These are phyloP conservation scores for Thermothelomyces thermophilus DNA, from an alignment of 2,329 filamentous ascomycete genomes.

Conservation along the genomic window DNA sequence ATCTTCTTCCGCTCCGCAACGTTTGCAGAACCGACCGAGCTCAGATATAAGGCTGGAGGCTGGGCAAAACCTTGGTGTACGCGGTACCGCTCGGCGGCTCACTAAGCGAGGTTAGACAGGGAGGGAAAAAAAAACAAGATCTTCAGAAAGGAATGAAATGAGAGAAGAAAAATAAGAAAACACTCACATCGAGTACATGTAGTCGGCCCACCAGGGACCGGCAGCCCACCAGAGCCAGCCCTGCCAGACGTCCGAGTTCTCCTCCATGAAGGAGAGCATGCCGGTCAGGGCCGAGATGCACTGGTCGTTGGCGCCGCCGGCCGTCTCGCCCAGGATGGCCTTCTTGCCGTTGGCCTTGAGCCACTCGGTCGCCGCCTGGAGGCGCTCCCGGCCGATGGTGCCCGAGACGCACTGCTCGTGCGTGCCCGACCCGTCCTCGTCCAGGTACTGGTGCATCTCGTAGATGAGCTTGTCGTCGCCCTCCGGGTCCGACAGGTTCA, in stretches of 20 bases:
- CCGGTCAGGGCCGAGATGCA: constrained; percentile 46
- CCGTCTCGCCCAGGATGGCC: constrained; percentile 50
- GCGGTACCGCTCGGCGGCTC: too few relatives aligned
- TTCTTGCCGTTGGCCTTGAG: constrained; percentile 48
- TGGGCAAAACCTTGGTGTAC: too few relatives aligned
- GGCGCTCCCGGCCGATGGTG: constrained; percentile 43
- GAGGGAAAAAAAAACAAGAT: too few relatives aligned
- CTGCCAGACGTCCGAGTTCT: constrained; percentile 51
- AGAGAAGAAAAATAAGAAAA: neutral
- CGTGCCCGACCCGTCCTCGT: constrained; percentile 48
- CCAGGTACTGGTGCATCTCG: constrained; percentile 58
- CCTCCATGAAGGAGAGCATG: constrained; percentile 43
- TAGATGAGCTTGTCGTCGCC: constrained; percentile 49
- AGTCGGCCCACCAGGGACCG: constrained; percentile 52
- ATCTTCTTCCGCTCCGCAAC: too few relatives aligned
- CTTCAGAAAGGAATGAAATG: neutral
- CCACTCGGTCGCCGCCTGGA: constrained; percentile 47
- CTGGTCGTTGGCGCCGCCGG: constrained; percentile 43
- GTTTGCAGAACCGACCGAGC: too few relatives aligned
- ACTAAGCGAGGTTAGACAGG: too few relatives aligned
- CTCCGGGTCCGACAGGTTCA: constrained; percentile 37
- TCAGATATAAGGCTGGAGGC: too few relatives aligned
- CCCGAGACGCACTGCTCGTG: constrained; percentile 39
- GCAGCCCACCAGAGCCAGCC: constrained; percentile 52
- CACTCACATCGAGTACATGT: constrained; percentile 24